Percentiles rank a stretch among this genome's conserved stretches.
These are phyloP conservation scores for Boletus sp. DNA, from an alignment of 768 basidiomycete species.

Conservation along the genomic window DNA sequence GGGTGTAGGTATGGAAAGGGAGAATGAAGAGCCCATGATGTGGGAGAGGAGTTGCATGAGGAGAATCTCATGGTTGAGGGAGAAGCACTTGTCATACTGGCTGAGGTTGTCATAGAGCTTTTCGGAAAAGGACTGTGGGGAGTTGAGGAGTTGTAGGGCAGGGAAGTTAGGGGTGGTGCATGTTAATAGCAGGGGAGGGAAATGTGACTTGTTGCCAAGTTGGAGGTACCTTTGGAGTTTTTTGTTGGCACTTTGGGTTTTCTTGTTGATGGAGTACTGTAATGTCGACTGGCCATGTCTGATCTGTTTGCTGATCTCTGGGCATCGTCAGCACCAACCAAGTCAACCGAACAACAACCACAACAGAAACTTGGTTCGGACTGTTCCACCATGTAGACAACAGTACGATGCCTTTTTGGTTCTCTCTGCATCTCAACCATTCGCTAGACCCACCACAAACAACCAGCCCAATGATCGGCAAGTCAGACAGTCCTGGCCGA, in stretches of 20 bases:
- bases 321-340: too few relatives aligned
- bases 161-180: constrained; percentile 72
- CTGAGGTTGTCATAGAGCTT: constrained; percentile 85
- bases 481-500: too few relatives aligned
- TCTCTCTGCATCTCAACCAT: too few relatives aligned
- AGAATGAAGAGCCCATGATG: constrained; percentile 87
- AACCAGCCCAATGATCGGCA: too few relatives aligned
- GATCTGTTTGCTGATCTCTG: too few relatives aligned
- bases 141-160: constrained; percentile 87
- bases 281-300: too few relatives aligned
- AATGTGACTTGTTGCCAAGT: too few relatives aligned
- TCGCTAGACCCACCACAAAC: too few relatives aligned
- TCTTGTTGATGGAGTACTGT: constrained; percentile 88
- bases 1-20: constrained; percentile 92
- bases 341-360: too few relatives aligned
- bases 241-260: constrained; percentile 79
- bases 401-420: too few relatives aligned
- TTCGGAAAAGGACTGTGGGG: constrained; percentile 94
- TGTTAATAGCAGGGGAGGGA: constrained; percentile 18
- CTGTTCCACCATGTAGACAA: too few relatives aligned
- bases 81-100: constrained; percentile 89
- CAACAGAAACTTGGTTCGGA: too few relatives aligned
- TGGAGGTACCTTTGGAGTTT: constrained; percentile 66
- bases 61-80: constrained; percentile 94
- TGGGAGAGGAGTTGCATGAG: constrained; percentile 96